Base-by-base conservation (phyloP, 2,329 filamentous ascomycete genomes). In the Paradendryphiella salina region DNA sequence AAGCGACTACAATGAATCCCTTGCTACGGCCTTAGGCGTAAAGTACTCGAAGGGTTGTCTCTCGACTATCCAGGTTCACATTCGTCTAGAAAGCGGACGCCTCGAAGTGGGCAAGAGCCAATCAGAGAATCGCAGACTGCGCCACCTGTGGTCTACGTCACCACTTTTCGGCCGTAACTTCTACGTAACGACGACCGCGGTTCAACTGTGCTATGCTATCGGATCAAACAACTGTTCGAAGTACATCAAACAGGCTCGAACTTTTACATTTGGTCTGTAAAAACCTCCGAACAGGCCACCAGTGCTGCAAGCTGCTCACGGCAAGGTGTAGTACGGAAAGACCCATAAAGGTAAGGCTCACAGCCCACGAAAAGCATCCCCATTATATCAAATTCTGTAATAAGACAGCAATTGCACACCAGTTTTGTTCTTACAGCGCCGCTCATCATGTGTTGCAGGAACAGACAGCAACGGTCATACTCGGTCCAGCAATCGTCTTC, bases 111-210 rank as follows among this genome's bases (percentile, higher is more conserved):
- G 23, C 8, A 15, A 17, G 11, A 15, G 20, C 41, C 47, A 50
- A 50, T 50, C 21, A 50, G 26, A 45, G 28, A 20, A 18, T 28
- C 28, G 20, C 8, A 31, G 13, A 32, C 49, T 28, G 35, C 38
- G 43, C 42, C 49, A 40, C 49, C 6, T 14, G 34, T 38, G 15
- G 10, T 20, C 29, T 52, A 48, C 49, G 49, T 52, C 49, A 48
- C 49, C 15, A 17, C 34, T 21, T 38, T 32, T 41, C 44, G 38
- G 28, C 32, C 34, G 38, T 43, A 43, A 43, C 23, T 21, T 14
- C 9, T 34, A 42, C 26, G 31, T 23, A 33, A 31, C 33, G 26
- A 37, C 21, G 5, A 10, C 20, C 35, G 17, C 26, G 20, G 44
- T 8, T 18, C 33, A 37, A 33, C 31, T 26, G 18, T 18, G 20